Conservation (phyloP, 1,284 basidiomycete genomes). For the Volvariella surrecta region DNA sequence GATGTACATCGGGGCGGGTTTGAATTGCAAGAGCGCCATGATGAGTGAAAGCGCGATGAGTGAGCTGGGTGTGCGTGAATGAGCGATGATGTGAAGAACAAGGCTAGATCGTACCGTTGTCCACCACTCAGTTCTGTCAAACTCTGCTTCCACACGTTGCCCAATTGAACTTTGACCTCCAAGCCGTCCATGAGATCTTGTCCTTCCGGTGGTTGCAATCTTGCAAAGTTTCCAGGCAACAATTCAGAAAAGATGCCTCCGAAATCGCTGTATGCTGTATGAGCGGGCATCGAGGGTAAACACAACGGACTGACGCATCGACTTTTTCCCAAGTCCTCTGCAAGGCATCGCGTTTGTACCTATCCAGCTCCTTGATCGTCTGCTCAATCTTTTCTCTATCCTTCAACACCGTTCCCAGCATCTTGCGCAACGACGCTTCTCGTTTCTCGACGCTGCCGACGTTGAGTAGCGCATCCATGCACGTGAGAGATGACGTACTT, state of each 20-base stretch:
- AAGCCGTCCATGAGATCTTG: conserved; percentile 92
- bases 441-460: conserved; percentile 97
- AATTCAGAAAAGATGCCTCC: conserved; percentile 96
- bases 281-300: background rate
- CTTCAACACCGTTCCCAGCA: conserved; percentile 82
- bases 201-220: conserved; percentile 89
- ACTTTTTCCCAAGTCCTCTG: conserved; percentile 96
- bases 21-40: conserved; percentile 97
- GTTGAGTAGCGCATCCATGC: too few relatives aligned
- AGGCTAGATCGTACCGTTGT: conserved; percentile 77
- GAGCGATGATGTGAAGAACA: background rate
- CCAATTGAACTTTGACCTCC: conserved; percentile 95
- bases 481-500: conserved; percentile 41
- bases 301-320: conserved; percentile 54
- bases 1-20: conserved; percentile 99
- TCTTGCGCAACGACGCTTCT: conserved; percentile 81
- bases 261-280: conserved; percentile 69
- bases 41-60: conserved; percentile 95
- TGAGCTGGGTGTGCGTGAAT: conserved; percentile 51
- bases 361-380: conserved; percentile 90
- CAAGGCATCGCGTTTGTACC: conserved; percentile 90
- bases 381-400: conserved; percentile 96
- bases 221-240: conserved; percentile 94
- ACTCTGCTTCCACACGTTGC: conserved; percentile 95
- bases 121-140: conserved; percentile 96